Base-by-base conservation (phyloP, 106 monocot genomes). In the Acorus gramineus region DNA sequence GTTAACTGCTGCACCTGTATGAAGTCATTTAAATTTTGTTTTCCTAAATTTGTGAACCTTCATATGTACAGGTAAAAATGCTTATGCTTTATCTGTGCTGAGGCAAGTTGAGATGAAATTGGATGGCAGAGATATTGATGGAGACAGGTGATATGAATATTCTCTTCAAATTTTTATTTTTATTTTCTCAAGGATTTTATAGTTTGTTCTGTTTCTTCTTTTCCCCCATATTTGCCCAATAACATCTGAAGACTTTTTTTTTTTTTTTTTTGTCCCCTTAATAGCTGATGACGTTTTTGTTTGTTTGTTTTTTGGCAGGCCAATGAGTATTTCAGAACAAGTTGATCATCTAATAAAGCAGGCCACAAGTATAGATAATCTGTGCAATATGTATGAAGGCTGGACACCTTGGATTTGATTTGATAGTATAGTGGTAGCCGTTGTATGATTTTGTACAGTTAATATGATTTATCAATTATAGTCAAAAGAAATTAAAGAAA, bases 301-400 rank as follows among this genome's bases (percentile, higher is more conserved):
- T 69, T 59, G 1, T 28, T 28, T 0, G 0, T 71, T 70, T 52
- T 69, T 59, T 62, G 71, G 53, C 70, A 96, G 96, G 69, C 65
- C 77, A 6, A 71, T 85, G 81, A 54, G 69, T 43, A 78, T 86
- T 50, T 57, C 81, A 42, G 88, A 92, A 61, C 83, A 79, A 78
- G 98, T 99, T 51, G 88, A 99, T 52, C 57, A 74, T 81, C 98
- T 99, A 42, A 76, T 99, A 14, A 88, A 77, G 79, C 82, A 98
- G 64, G 98, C 88, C 11, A 92, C 80, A 52, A 92, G 81, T 64
- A 74, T 98, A 53, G 98, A 98, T 76, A 98, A 88, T 66, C 78
- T 98, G 60, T 92, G 98, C 67, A 81, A 88, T 70, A 98, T 98
- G 98, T 98, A 98, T 69, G 98, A 98, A 89, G 98, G 98, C 57